These are phyloP conservation scores for Plasmodium gaboni DNA, from an alignment of 169 alveolate genomes.

Conservation along the genomic window DNA sequence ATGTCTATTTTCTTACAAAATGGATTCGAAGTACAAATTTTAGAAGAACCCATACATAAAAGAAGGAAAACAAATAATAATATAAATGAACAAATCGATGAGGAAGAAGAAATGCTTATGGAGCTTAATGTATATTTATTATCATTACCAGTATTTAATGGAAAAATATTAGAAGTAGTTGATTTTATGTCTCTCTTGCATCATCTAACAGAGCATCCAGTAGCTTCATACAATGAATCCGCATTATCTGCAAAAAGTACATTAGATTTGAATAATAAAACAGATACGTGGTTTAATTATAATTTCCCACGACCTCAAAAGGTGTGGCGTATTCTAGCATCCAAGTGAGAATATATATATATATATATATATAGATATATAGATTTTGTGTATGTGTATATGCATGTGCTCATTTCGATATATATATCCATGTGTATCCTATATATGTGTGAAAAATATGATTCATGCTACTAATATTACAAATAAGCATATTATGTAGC, in stretches of 20 bases:
- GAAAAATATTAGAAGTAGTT: conserved; percentile 63
- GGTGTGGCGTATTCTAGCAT: conserved; percentile 78
- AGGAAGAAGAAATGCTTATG: conserved; percentile 30
- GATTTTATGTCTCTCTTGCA: conserved; percentile 69
- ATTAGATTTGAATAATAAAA: background rate
- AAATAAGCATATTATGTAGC: too few species aligned
- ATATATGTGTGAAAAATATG: background rate
- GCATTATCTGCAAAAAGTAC: conserved; percentile 12
- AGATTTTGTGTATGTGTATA: conserved; percentile 34
- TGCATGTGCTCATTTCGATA: background rate
- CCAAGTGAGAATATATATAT: conserved; percentile 22
- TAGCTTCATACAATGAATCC: conserved; percentile 9
- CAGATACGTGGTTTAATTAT: conserved; percentile 58
- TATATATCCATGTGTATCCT: conserved; percentile 90
- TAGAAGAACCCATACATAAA: conserved; percentile 45
- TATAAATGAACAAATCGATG: background rate
- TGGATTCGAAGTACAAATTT: conserved; percentile 86
- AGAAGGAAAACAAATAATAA: conserved; percentile 27
- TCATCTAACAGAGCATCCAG: conserved; percentile 54
- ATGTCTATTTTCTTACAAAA: conserved; percentile 87
- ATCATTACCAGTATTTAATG: conserved; percentile 77
- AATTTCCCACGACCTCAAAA: conserved; percentile 77
- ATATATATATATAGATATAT: conserved; percentile 81
- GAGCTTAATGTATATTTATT: conserved; percentile 75
- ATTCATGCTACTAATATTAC: background rate